phyloP scores from a whole-genome alignment of 352 stramenopile genomes.

The Phytophthora rubi region DNA sequence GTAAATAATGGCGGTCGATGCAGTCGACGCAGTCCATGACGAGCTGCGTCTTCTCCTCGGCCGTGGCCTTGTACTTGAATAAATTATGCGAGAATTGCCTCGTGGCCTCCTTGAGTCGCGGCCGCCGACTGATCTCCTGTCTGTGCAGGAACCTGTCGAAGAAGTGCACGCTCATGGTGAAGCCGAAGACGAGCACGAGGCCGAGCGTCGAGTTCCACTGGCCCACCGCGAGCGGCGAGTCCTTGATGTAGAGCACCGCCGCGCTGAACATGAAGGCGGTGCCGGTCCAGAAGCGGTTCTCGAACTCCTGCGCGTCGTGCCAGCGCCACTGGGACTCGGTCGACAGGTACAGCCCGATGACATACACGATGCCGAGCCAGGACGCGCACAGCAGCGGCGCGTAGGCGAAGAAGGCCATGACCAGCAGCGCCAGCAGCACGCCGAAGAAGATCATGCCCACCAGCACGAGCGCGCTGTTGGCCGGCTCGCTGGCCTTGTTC shows the following conservation, averaged over 20 bases:
- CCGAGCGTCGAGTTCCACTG: too few relatives aligned
- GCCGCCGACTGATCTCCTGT: too few relatives aligned
- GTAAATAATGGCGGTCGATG: too few relatives aligned
- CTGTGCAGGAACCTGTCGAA: too few relatives aligned
- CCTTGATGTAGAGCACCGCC: conserved; percentile 94
- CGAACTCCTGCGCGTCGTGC: conserved; percentile 94
- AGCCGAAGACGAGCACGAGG: too few relatives aligned
- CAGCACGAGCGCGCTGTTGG: conserved; percentile 71
- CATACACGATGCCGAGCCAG: conserved; percentile 83
- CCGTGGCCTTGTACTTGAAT: too few relatives aligned
- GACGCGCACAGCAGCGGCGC: conserved; percentile 81
- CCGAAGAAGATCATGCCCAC: conserved; percentile 74
- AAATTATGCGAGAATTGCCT: too few relatives aligned
- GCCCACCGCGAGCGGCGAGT: conserved; percentile 91
- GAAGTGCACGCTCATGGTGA: too few relatives aligned
- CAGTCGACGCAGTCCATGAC: too few relatives aligned
- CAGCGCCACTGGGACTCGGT: conserved; percentile 87
- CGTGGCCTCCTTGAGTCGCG: too few relatives aligned
- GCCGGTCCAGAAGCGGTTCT: conserved; percentile 98
- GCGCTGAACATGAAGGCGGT: conserved; percentile 93
- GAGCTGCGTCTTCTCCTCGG: too few relatives aligned
- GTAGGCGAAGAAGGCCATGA: conserved; percentile 87
- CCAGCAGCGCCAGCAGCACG: conserved; percentile 62
- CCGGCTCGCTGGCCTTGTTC: conserved; percentile 44
- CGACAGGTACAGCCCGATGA: conserved; percentile 82